Base-by-base conservation (phyloP, 2,329 filamentous ascomycete species). In the Simplicillium aogashimaense region DNA sequence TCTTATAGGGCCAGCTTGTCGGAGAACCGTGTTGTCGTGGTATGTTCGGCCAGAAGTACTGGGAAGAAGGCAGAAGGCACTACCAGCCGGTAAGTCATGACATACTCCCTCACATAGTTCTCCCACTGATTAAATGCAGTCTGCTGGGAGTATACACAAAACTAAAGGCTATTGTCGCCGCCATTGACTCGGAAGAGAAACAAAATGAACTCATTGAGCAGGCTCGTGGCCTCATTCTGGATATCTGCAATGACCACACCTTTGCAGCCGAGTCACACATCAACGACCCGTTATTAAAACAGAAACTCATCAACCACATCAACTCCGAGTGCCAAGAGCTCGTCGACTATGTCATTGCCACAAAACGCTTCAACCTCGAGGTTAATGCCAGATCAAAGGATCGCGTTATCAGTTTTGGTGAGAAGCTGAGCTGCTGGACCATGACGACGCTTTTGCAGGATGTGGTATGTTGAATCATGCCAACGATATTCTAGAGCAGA, bases 1-100 rank as follows among this genome's bases (percentile, higher is more conserved):
- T 25, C 32, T 37, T 35, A 50, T 40, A 65, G 62, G 48, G 50
- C 62, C 46, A 63, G 70, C 57, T 64, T 94, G 41, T 67, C 68
- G 40, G 67, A 77, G 42, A 81, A 87, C 56, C 81, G 81, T 60
- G 80, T 95, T 48, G 89, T 88, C 42, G 83, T 98, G 42, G 90
- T 98, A 43, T 98, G 92, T 66, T 98, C 92, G 45, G 92, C 92
- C 33, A 75, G 92, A 58, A 95, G 88, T 65, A 92, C 86, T 44
- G 89, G 87, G 47, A 94, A 90, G 59, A 98, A 98, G 67, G 78
- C 81, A 40, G 87, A 94, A 52, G 92, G 92, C 45, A 98, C 92
- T 44, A 98, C 92, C 30, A 97, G 94, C 64, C 78, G 88, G 84
- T 89, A 66, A 76, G 81, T 74, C 11, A 29, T 30, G 11, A 29